Percentiles rank a stretch among this genome's conserved stretches.
phyloP scores from a whole-genome alignment of 495 filamentous ascomycete species.

The Xeromyces bisporus region DNA sequence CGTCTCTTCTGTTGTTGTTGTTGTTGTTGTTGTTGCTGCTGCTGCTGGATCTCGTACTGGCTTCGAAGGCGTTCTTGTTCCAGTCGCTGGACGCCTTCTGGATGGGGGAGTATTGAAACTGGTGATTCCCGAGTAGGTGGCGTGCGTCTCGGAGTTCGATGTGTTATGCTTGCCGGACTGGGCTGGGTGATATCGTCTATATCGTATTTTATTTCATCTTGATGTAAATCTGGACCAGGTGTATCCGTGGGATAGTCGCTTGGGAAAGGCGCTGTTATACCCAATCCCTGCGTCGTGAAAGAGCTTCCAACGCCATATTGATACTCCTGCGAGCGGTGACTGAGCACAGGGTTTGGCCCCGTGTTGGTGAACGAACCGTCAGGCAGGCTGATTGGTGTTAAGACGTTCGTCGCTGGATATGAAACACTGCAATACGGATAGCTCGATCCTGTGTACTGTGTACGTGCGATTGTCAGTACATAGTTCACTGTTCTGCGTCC shows the following conservation, averaged over 20 bases:
- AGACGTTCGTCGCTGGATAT: conserved; percentile 11
- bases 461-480: neutral
- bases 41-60: neutral
- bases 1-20: conserved; percentile 19
- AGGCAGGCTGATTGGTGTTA: conserved; percentile 27
- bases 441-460: conserved; percentile 13
- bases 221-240: conserved; percentile 11
- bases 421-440: conserved; percentile 19
- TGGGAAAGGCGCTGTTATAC: conserved; percentile 22
- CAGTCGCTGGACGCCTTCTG: conserved; percentile 21
- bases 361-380: conserved; percentile 18
- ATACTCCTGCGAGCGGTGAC: conserved; percentile 26
- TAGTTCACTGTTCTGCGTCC: conserved; percentile 2
- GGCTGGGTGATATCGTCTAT: conserved; percentile 10
- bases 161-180: conserved; percentile 13
- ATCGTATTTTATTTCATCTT: conserved; percentile 9
- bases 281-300: conserved; percentile 18
- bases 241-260: conserved; percentile 15
- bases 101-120: conserved; percentile 23
- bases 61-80: conserved; percentile 20
- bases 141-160: conserved; percentile 11
- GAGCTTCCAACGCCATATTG: conserved; percentile 16
- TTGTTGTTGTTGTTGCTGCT: conserved; percentile 9
- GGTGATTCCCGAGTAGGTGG: conserved; percentile 14
- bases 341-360: conserved; percentile 21